Percentiles rank a stretch among this genome's conserved stretches.
Conservation (phyloP, 2,329 filamentous ascomycete genomes). For the Paecilomyces formosus region DNA sequence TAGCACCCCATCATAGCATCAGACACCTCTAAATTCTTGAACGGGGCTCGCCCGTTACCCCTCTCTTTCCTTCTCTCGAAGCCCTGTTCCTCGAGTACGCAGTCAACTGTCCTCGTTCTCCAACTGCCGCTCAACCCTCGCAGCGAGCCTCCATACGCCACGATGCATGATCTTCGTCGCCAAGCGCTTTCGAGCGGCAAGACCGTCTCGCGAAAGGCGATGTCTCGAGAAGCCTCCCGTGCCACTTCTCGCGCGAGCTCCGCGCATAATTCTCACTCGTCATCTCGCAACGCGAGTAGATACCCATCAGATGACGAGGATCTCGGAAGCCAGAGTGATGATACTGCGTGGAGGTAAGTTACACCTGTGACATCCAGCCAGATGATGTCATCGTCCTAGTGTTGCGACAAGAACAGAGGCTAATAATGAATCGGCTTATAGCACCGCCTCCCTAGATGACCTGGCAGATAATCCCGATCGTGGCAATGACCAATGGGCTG, state of each 20-base stretch:
- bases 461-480: conserved; percentile 50
- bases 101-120: not conserved
- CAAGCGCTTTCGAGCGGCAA: conserved; percentile 59
- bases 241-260: conserved; percentile 47
- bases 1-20: not conserved
- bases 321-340: conserved; percentile 47
- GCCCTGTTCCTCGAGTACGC: not conserved
- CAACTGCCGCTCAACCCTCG: not conserved
- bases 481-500: conserved; percentile 52
- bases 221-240: conserved; percentile 47
- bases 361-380: conserved; percentile 3
- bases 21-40: not conserved
- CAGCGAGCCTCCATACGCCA: conserved; percentile 10
- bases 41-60: not conserved
- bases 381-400: conserved; percentile 26
- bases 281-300: conserved; percentile 48
- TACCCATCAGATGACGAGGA: conserved; percentile 56
- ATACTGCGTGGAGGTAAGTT: conserved; percentile 49
- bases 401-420: not conserved
- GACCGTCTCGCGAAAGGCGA: conserved; percentile 56
- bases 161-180: conserved; percentile 45
- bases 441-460: conserved; percentile 61
- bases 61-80: not conserved
- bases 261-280: conserved; percentile 43
- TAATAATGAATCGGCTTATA: conserved; percentile 20